These are phyloP conservation scores for Cryptococcus hybrid DNA, from an alignment of 1,284 basidiomycete genomes.

Conservation along the genomic window DNA sequence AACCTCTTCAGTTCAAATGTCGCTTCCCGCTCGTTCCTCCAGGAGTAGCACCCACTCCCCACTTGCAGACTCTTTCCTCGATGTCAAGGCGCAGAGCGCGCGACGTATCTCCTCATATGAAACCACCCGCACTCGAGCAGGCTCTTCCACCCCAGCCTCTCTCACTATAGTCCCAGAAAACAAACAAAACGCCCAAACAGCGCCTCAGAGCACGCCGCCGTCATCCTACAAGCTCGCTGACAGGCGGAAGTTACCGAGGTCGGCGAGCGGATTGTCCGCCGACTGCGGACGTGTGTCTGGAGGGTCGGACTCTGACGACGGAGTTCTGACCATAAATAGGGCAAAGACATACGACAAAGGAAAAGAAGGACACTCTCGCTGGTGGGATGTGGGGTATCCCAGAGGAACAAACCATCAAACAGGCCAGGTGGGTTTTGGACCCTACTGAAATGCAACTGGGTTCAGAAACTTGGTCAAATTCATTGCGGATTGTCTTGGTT, in stretches of 20 bases:
- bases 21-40: background rate
- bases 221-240: background rate
- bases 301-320: background rate
- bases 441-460: slow-evolving; percentile 21
- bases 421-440: slow-evolving; percentile 33
- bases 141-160: background rate
- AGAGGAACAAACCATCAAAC: slow-evolving; percentile 1
- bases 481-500: slow-evolving; percentile 28
- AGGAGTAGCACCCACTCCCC: background rate
- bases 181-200: background rate
- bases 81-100: slow-evolving; percentile 10
- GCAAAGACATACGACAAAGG: slow-evolving; percentile 1
- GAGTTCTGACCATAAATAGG: slow-evolving; percentile 5
- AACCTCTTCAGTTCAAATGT: background rate
- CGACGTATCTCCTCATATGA: slow-evolving; percentile 4
- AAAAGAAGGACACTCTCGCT: slow-evolving; percentile 1
- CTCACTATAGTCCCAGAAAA: slow-evolving; percentile 11
- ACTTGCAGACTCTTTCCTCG: slow-evolving; percentile 7
- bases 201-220: background rate
- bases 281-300: background rate
- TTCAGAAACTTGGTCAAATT: slow-evolving; percentile 24
- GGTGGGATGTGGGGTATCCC: background rate
- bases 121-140: background rate
- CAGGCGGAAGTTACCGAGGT: background rate
- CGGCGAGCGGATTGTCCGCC: background rate